Percentiles rank a stretch among this genome's conserved stretches.
Conservation (phyloP, 176 grass and related monocot genomes). For the Tillandsia leiboldiana region DNA sequence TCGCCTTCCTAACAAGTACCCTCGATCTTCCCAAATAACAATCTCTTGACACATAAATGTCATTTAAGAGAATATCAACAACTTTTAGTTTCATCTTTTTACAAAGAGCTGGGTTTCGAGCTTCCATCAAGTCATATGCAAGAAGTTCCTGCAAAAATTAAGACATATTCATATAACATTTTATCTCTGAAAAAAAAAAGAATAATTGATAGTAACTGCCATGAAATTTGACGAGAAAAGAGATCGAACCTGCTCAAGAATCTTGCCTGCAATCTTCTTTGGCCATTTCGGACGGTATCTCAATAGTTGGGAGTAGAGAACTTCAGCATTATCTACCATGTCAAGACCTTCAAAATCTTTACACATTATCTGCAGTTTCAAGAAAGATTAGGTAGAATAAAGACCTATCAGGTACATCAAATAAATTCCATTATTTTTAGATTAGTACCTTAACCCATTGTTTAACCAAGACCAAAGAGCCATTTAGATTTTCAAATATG, state of each 20-base stretch:
- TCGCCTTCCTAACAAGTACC: constrained; percentile 61
- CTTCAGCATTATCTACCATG: constrained; percentile 23
- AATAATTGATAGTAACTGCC: constrained; percentile 6
- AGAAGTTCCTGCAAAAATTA: constrained; percentile 51
- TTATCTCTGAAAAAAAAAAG: constrained; percentile 2
- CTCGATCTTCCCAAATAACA: constrained; percentile 51
- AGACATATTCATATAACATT: not conserved
- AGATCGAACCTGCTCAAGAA: constrained; percentile 62
- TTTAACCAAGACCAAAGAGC: constrained; percentile 48
- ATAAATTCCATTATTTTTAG: not conserved
- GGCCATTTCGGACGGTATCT: constrained; percentile 25
- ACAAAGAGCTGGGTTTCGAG: constrained; percentile 31
- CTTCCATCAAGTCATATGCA: constrained; percentile 42
- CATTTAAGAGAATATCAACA: constrained; percentile 54
- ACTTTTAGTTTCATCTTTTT: constrained; percentile 57
- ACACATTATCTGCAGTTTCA: constrained; percentile 27
- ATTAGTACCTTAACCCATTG: constrained; percentile 74
- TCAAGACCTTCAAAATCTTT: constrained; percentile 42
- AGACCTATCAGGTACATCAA: not conserved
- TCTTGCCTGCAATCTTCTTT: constrained; percentile 46
- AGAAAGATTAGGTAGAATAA: constrained; percentile 15
- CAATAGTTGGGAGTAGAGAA: constrained; percentile 52
- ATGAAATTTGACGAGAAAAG: constrained; percentile 19
- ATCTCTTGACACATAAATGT: constrained; percentile 57
- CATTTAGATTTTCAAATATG: constrained; percentile 22